Conservation (phyloP, 2,329 filamentous ascomycete species). For the Xylaria sp. region DNA sequence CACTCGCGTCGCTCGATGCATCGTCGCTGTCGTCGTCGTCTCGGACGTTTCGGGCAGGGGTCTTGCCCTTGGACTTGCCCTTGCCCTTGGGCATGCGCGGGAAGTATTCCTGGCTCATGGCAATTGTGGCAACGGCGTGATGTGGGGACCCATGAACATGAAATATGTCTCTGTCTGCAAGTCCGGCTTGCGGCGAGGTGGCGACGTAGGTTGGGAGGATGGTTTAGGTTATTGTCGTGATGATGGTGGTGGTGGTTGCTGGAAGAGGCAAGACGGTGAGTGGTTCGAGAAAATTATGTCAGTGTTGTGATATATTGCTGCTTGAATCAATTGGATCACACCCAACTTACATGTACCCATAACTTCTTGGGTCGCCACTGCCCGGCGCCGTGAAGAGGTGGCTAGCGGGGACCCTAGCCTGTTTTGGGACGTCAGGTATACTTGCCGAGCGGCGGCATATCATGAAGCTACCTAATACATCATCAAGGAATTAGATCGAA, state of each 20-base stretch:
- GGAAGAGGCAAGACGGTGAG: neutral
- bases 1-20: conserved; percentile 37
- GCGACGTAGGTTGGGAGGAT: neutral
- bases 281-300: conserved; percentile 26
- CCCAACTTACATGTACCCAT: too few relatives aligned
- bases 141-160: conserved; percentile 34
- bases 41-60: conserved; percentile 53
- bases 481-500: too few relatives aligned
- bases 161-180: conserved; percentile 3
- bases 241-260: conserved; percentile 6
- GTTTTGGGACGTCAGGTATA: too few relatives aligned
- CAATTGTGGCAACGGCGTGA: conserved; percentile 45
- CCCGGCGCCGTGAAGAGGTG: too few relatives aligned
- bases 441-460: too few relatives aligned
- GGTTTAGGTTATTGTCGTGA: neutral
- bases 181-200: neutral
- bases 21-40: conserved; percentile 20
- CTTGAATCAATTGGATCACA: conserved; percentile 3
- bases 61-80: conserved; percentile 52
- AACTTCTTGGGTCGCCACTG: too few relatives aligned
- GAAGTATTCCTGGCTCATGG: conserved; percentile 70
- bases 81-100: conserved; percentile 49
- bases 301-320: conserved; percentile 24
- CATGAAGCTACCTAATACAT: too few relatives aligned
- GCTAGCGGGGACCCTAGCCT: too few relatives aligned